Evolutionary conservation across 495 filamentous ascomycete genomes (phyloP).

Genomic region (Aspergillus diversus): DNA sequence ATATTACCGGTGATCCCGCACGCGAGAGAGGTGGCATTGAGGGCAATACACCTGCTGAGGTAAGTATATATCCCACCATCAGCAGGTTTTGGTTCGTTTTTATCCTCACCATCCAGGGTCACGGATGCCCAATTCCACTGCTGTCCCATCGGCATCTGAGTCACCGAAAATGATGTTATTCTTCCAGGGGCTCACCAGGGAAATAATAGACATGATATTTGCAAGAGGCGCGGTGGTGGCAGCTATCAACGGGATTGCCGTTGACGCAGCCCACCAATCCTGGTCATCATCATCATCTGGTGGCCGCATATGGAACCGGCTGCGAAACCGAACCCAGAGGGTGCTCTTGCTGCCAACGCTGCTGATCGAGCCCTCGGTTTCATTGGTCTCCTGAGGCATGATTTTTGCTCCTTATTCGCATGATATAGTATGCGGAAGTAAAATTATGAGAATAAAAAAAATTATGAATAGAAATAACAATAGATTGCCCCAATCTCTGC

Average conservation of each 20-base stretch:
- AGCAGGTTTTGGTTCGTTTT: neutral
- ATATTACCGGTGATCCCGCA: constrained; percentile 71
- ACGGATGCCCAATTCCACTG: constrained; percentile 42
- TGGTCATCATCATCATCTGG: constrained; percentile 54
- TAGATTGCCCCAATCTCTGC: no score
- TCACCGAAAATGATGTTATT: constrained; percentile 39
- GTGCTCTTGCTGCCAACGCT: neutral
- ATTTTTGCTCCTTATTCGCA: neutral
- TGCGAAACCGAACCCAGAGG: neutral
- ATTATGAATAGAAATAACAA: neutral
- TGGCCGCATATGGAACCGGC: constrained; percentile 44
- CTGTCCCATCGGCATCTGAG: constrained; percentile 36
- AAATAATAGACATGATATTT: constrained; percentile 76
- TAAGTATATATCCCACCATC: constrained; percentile 7
- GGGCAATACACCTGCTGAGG: constrained; percentile 43
- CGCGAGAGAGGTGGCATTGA: constrained; percentile 69
- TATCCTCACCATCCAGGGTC: constrained; percentile 57
- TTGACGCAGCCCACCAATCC: constrained; percentile 81
- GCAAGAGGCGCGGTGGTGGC: constrained; percentile 74
- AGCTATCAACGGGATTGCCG: constrained; percentile 72
- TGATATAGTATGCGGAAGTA: neutral
- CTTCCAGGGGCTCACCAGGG: constrained; percentile 70
- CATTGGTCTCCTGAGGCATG: neutral
- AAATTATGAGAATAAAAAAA: neutral
- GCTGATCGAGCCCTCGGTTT: neutral